Conservation (phyloP, 768 basidiomycete species). For the Cyclocybe cylindracea region DNA sequence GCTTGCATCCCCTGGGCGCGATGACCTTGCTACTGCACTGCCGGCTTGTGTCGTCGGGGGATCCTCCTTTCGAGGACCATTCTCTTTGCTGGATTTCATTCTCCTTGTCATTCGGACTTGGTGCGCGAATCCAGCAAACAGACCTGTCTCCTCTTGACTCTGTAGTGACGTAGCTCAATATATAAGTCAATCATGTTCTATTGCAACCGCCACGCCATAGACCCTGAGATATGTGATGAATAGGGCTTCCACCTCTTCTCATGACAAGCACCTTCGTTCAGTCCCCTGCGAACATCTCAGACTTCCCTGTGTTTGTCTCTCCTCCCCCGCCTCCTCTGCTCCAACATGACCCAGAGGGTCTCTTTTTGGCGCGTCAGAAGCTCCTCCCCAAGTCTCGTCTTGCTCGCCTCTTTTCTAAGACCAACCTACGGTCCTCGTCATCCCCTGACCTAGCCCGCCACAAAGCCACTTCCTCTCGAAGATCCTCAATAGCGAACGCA, state of each 20-base stretch:
- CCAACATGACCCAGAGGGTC: conserved; percentile 41
- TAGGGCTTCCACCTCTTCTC: conserved; percentile 1
- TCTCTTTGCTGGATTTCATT: neutral
- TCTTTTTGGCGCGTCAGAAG: conserved; percentile 48
- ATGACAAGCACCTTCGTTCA: conserved; percentile 9
- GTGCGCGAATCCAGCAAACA: too few species aligned
- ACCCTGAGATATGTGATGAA: too few species aligned
- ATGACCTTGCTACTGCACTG: too few species aligned
- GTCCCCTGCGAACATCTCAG: conserved; percentile 7
- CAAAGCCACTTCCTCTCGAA: too few species aligned
- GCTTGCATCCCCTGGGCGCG: too few species aligned
- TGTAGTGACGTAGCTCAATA: too few species aligned
- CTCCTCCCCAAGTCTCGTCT: conserved; percentile 34
- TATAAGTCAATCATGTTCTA: too few species aligned
- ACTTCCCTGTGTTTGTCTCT: conserved; percentile 13
- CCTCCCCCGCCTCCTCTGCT: conserved; percentile 41
- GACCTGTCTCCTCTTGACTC: too few species aligned
- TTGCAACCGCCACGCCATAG: too few species aligned
- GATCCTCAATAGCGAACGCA: too few species aligned
- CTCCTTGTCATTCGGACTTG: too few species aligned
- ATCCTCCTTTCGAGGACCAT: neutral
- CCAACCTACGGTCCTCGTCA: conserved; percentile 22
- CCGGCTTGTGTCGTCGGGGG: too few species aligned
- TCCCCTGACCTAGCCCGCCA: neutral
- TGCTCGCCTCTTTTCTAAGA: conserved; percentile 34